phyloP scores from a whole-genome alignment of 1,284 basidiomycete genomes.

The Naganishia albida region DNA sequence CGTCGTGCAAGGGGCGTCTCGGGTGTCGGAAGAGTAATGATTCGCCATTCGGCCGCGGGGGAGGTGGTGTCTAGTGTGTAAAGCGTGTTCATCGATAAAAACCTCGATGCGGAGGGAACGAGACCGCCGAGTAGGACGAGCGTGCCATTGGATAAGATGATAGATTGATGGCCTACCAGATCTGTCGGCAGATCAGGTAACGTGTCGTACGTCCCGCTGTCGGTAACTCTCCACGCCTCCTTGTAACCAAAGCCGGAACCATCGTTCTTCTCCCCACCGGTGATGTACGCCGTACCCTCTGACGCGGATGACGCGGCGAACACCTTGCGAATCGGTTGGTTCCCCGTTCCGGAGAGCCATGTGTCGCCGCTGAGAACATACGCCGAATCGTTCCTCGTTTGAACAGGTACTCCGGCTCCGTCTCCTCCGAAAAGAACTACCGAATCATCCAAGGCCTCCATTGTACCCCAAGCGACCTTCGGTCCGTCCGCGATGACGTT shows the following conservation, averaged over 20 bases:
- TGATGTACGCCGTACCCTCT: constrained; percentile 61
- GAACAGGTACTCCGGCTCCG: constrained; percentile 63
- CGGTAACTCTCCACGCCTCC: constrained; percentile 64
- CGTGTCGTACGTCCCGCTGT: constrained; percentile 58
- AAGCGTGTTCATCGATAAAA: constrained; percentile 63
- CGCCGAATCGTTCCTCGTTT: constrained; percentile 65
- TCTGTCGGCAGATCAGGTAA: constrained; percentile 66
- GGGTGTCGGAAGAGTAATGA: constrained; percentile 48
- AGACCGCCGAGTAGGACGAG: constrained; percentile 77
- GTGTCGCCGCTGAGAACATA: constrained; percentile 47
- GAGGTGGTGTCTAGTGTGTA: constrained; percentile 67
- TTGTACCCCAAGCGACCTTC: constrained; percentile 73
- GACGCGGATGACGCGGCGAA: constrained; percentile 65
- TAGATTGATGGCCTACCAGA: constrained; percentile 69
- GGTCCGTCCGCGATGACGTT: constrained; percentile 56
- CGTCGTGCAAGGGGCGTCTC: constrained; percentile 61
- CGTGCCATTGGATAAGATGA: constrained; percentile 66
- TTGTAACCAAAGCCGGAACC: constrained; percentile 66
- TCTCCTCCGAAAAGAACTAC: constrained; percentile 71
- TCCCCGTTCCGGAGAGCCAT: constrained; percentile 58
- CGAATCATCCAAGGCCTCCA: constrained; percentile 66
- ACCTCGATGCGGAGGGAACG: constrained; percentile 56
- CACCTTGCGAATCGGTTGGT: constrained; percentile 70
- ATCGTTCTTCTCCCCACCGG: constrained; percentile 75
- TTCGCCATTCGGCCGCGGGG: constrained; percentile 55